Base-by-base conservation (phyloP, 2,329 filamentous ascomycete species). In the Truncatella angustata region DNA sequence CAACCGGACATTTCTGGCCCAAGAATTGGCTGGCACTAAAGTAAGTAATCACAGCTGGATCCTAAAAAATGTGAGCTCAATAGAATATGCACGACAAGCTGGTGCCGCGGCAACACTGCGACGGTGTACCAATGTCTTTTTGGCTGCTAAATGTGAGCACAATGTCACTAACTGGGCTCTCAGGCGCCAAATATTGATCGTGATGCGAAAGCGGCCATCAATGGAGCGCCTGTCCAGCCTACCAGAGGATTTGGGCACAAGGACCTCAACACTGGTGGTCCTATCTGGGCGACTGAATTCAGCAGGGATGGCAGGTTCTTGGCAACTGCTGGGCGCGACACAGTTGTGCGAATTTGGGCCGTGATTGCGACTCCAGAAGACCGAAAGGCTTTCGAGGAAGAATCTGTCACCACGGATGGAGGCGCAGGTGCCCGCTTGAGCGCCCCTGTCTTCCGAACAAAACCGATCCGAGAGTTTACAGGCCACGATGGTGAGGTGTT, bases 241-340 rank as follows among this genome's bases (percentile, higher is more conserved):
- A 47, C 47, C 11, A 40, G 34, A 11, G 63, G 64, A 4, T 59
- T 65, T 4, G 59, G 60, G 24, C 63, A 60, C 53, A 74, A 70
- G 56, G 66, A 73, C 30, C 57, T 72, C 3, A 69, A 71, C 37
- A 74, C 73, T 6, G 77, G 76, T 34, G 81, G 88, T 54, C 91
- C 94, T 0, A 86, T 96, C 30, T 99, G 94, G 94, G 87, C 93
- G 0, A 84, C 90, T 57, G 90, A 94, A 63, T 97, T 97, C 64
- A 97, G 93, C 63, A 87, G 87, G 54, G 93, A 97, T 72, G 94
- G 94, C 4, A 89, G 80, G 63, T 96, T 92, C 66, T 76, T 99
- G 16, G 94, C 94, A 5, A 91, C 91, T n/a, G 94, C 89, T 10
- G 94, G 94, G 4, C 90, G 93, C 59, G 94, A 97, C 66, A 84